A percentile compares a stretch with the other conserved stretches of the same genome.
Evolutionary conservation across 2,329 filamentous ascomycete genomes (phyloP).

Genomic region (Ascochyta pisi): DNA sequence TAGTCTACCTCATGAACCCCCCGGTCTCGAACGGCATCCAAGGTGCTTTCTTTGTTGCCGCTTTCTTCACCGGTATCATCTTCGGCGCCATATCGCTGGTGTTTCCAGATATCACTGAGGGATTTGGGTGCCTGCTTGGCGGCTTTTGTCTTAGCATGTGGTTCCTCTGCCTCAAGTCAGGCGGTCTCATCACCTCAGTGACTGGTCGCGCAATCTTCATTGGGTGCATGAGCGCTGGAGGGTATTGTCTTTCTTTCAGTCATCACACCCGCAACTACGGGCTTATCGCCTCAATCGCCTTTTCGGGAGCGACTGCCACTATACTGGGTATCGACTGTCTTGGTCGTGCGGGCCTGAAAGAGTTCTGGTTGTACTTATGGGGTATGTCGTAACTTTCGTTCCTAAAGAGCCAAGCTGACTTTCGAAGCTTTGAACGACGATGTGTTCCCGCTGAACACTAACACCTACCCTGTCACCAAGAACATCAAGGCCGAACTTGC

Average conservation of each 20-base stretch:
- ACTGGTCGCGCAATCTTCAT: constrained; percentile 77
- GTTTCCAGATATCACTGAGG: constrained; percentile 83
- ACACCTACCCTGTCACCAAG: constrained; percentile 83
- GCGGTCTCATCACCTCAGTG: constrained; percentile 72
- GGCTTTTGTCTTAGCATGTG: constrained; percentile 91
- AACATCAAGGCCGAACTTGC: constrained; percentile 87
- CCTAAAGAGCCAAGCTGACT: constrained; percentile 20
- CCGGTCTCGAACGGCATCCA: constrained; percentile 79
- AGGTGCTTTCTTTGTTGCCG: constrained; percentile 85
- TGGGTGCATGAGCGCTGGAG: constrained; percentile 69
- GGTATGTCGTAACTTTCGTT: constrained; percentile 51
- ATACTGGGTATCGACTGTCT: constrained; percentile 92
- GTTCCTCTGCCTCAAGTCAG: constrained; percentile 78
- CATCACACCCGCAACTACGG: constrained; percentile 79
- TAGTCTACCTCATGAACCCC: constrained; percentile 85
- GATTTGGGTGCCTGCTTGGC: constrained; percentile 85
- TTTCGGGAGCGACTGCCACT: constrained; percentile 78
- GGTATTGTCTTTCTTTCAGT: constrained; percentile 74
- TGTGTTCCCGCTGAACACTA: constrained; percentile 77
- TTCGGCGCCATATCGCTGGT: constrained; percentile 77
- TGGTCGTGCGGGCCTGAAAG: constrained; percentile 86
- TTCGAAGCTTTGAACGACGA: constrained; percentile 70
- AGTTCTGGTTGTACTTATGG: constrained; percentile 97
- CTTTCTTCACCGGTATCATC: constrained; percentile 73
- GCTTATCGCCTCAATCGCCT: constrained; percentile 77